Evolutionary conservation across 352 stramenopile species (phyloP).

Genomic region (Pythium aphanidermatum): DNA sequence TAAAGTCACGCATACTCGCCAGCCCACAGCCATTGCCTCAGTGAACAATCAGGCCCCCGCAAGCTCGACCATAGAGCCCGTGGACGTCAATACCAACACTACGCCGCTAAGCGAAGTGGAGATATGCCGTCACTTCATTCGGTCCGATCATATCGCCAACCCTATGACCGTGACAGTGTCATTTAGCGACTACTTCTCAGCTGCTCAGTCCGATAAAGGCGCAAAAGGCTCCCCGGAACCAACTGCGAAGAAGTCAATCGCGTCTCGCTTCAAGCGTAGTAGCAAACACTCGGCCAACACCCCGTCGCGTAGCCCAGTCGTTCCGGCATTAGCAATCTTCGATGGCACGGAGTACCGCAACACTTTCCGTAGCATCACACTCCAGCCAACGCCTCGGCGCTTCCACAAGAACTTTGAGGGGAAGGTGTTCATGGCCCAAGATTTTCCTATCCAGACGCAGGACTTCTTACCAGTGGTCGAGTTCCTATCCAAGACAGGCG

Average conservation of each 20-base stretch:
- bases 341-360: conserved; percentile 26
- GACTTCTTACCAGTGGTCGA: conserved; percentile 76
- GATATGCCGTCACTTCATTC: conserved; percentile 47
- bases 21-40: too few species aligned
- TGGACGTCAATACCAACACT: conserved; percentile 6
- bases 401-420: conserved; percentile 69
- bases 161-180: conserved; percentile 61
- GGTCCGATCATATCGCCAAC: conserved; percentile 54
- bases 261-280: conserved; percentile 44
- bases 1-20: conserved; percentile 41
- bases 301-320: neutral
- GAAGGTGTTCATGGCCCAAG: conserved; percentile 72
- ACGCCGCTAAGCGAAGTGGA: conserved; percentile 36
- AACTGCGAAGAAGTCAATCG: conserved; percentile 25
- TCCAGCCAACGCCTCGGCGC: conserved; percentile 34
- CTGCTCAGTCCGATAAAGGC: conserved; percentile 1
- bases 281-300: conserved; percentile 1
- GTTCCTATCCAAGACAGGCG: conserved; percentile 68
- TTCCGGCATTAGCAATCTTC: conserved; percentile 1
- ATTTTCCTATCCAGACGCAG: conserved; percentile 58
- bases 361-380: conserved; percentile 57
- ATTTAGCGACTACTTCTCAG: conserved; percentile 65
- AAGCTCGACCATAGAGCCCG: too few species aligned
- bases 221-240: conserved; percentile 7
- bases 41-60: too few species aligned